These are phyloP conservation scores for Talaromyces liani DNA, from an alignment of 495 filamentous ascomycete genomes.

Conservation along the genomic window DNA sequence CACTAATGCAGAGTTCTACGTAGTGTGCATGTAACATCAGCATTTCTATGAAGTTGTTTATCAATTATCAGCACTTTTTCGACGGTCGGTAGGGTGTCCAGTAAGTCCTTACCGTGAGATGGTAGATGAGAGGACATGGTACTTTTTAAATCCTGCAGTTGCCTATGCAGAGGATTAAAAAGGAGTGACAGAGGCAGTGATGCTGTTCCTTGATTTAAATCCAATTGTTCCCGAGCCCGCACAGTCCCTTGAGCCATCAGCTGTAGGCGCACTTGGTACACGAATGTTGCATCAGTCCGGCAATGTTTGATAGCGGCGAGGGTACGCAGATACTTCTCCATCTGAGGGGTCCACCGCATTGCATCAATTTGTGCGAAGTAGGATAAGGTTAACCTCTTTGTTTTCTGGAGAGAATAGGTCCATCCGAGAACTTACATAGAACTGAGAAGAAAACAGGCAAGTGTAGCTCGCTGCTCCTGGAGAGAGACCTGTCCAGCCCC, in stretches of 20 bases:
- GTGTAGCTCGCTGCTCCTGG: slow-evolving; percentile 37
- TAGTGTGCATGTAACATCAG: no score
- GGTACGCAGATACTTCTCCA: slow-evolving; percentile 25
- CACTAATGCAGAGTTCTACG: no score
- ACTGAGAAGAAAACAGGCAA: slow-evolving; percentile 38
- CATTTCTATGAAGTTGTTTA: no score
- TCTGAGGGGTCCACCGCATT: slow-evolving; percentile 28
- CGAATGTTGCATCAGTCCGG: slow-evolving; percentile 11
- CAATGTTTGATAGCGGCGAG: slow-evolving; percentile 15
- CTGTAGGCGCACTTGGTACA: slow-evolving; percentile 15
- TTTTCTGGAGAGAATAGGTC: neutral
- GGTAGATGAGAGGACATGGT: no score
- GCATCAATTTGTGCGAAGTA: slow-evolving; percentile 23
- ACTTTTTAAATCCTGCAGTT: no score
- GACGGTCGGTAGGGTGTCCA: no score
- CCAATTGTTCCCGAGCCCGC: no score
- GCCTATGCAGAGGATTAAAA: no score
- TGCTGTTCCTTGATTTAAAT: no score
- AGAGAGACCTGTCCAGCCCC: slow-evolving; percentile 16
- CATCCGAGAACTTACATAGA: slow-evolving; percentile 4
- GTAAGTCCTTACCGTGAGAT: no score
- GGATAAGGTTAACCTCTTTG: slow-evolving; percentile 11
- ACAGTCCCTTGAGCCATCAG: slow-evolving; percentile 14
- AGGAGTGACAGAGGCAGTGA: no score
- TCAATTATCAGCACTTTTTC: no score